phyloP scores from a whole-genome alignment of 441 rosid genomes.

The Sinapis alba region DNA sequence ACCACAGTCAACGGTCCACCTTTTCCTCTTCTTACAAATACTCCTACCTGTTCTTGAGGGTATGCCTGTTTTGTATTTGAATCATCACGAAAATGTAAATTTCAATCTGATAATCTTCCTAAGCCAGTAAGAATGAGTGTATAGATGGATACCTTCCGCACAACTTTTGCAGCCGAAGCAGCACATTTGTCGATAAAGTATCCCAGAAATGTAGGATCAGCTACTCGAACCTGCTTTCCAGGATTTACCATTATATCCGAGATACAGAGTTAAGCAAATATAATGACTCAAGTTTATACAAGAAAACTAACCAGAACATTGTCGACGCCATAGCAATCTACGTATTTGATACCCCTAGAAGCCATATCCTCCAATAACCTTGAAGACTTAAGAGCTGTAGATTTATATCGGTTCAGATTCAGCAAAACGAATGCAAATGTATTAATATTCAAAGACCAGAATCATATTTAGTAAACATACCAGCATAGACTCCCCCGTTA shows the following conservation, averaged over 20 bases:
- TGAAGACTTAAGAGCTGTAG: conserved; percentile 79
- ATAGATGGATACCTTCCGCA: conserved; percentile 68
- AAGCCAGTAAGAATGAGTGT: no score
- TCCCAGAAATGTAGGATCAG: conserved; percentile 97
- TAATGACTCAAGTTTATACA: conserved; percentile 12
- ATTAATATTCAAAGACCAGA: neutral
- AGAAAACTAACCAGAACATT: conserved; percentile 76
- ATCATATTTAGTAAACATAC: conserved; percentile 41
- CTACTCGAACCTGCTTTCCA: conserved; percentile 89
- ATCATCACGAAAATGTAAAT: no score
- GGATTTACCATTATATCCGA: conserved; percentile 38
- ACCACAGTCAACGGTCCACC: conserved; percentile 98
- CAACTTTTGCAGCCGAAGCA: conserved; percentile 96
- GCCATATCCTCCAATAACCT: conserved; percentile 93
- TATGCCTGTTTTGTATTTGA: conserved; percentile 61
- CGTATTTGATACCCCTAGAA: conserved; percentile 76
- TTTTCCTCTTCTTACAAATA: conserved; percentile 96
- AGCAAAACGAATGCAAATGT: conserved; percentile 5
- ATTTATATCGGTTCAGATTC: conserved; percentile 18
- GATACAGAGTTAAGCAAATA: neutral
- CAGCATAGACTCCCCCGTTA: conserved; percentile 97
- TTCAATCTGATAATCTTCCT: no score
- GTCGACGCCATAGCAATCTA: conserved; percentile 98
- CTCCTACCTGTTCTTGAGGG: conserved; percentile 98
- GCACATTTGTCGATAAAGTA: conserved; percentile 94